Evolutionary conservation across 768 basidiomycete species (phyloP).

Genomic region (Phanerochaete carnosa): DNA sequence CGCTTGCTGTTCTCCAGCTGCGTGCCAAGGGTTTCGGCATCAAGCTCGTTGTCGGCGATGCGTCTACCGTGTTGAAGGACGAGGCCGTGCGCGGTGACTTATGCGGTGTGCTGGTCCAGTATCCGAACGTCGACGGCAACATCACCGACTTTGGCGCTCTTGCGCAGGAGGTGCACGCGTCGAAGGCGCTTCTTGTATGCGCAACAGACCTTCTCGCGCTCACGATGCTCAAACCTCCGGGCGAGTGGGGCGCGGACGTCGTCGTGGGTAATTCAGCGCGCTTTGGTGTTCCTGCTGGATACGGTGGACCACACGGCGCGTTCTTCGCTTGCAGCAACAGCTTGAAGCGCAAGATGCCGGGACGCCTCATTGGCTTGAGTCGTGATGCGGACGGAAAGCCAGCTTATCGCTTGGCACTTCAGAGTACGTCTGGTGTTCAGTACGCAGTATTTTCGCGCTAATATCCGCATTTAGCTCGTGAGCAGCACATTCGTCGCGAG

Average conservation of each 20-base stretch:
- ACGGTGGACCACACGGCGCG: constrained; percentile 95
- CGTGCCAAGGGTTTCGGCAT: constrained; percentile 95
- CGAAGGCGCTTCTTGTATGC: constrained; percentile 79
- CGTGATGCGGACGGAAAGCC: constrained; percentile 80
- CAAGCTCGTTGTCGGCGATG: constrained; percentile 69
- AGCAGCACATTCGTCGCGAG: constrained; percentile 96
- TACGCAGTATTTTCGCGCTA: background rate
- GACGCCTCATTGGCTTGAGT: constrained; percentile 88
- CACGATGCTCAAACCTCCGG: constrained; percentile 90
- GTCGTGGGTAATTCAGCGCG: constrained; percentile 93
- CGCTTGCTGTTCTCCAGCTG: constrained; percentile 82
- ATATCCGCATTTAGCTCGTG: constrained; percentile 59
- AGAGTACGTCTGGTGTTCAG: constrained; percentile 54
- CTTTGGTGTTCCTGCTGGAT: constrained; percentile 96
- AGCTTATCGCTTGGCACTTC: constrained; percentile 90
- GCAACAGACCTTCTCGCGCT: constrained; percentile 92
- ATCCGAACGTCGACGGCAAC: constrained; percentile 86
- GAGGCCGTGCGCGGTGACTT: constrained; percentile 55
- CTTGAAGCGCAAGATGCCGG: constrained; percentile 98
- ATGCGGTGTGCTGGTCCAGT: constrained; percentile 90
- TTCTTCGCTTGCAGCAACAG: constrained; percentile 94
- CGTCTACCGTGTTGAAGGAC: constrained; percentile 45
- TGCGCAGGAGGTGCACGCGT: constrained; percentile 63
- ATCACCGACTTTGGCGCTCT: constrained; percentile 72
- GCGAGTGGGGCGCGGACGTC: constrained; percentile 98